Evolutionary conservation across 1,139 yeast genomes (phyloP).

Genomic region (Debaryomyces subglobosus): DNA sequence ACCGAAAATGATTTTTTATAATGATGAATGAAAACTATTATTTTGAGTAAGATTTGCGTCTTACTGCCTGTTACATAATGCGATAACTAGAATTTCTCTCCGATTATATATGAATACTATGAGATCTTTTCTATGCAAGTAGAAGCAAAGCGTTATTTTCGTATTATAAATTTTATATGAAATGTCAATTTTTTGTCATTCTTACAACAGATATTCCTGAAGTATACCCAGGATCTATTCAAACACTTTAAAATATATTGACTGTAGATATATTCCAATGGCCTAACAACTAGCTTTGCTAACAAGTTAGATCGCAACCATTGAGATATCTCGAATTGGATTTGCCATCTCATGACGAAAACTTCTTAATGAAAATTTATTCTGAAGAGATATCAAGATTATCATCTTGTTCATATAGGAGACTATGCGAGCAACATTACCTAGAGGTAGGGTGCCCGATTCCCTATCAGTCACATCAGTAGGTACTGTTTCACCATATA

Average conservation of each 20-base stretch:
- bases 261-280: background rate
- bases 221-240: background rate
- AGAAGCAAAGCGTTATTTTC: background rate
- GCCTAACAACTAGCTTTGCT: too few relatives aligned
- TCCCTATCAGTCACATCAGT: background rate
- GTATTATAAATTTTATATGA: background rate
- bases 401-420: background rate
- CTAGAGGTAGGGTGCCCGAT: background rate
- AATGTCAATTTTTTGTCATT: background rate
- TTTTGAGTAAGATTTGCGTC: background rate
- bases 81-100: background rate
- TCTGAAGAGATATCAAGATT: background rate
- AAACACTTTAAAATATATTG: background rate
- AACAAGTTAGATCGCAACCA: too few relatives aligned
- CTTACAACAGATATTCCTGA: background rate
- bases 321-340: background rate
- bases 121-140: background rate
- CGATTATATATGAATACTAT: background rate
- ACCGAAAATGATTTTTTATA: background rate
- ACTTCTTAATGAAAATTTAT: background rate
- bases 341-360: background rate
- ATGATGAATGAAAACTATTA: constrained; percentile 3
- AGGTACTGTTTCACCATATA: background rate
- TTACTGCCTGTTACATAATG: constrained; percentile 1
- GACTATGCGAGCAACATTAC: background rate